Conservation (phyloP, 192 early-diverging fungal species). For the Paraglomus brasilianum region DNA sequence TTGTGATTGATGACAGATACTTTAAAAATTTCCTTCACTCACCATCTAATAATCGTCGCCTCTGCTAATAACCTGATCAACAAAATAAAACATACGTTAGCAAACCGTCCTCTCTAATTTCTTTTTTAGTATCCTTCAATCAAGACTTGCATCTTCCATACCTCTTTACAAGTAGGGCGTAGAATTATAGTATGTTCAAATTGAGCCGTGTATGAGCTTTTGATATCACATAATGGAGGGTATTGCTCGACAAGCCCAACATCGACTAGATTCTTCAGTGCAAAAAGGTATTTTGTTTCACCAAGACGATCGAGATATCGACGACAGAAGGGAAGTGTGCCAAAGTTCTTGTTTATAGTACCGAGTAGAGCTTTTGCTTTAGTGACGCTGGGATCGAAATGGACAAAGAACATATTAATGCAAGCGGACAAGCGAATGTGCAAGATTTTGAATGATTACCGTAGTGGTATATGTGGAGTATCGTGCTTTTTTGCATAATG, state of each 20-base stretch:
- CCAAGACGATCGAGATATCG: slow-evolving; percentile 93
- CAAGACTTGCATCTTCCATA: slow-evolving; percentile 43
- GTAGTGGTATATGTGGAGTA: slow-evolving; percentile 60
- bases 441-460: slow-evolving; percentile 49
- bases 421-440: not conserved
- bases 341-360: slow-evolving; percentile 87
- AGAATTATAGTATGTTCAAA: slow-evolving; percentile 94
- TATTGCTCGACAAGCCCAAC: slow-evolving; percentile 78
- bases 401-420: not conserved
- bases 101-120: not conserved
- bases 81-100: not conserved
- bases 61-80: slow-evolving; percentile 36
- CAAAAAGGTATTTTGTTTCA: slow-evolving; percentile 85
- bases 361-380: slow-evolving; percentile 73
- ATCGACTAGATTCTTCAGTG: slow-evolving; percentile 83
- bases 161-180: slow-evolving; percentile 86
- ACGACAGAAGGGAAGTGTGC: slow-evolving; percentile 93
- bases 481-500: slow-evolving; percentile 81
- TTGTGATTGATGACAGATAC: too few species aligned
- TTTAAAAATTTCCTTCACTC: too few species aligned
- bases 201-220: slow-evolving; percentile 93
- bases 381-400: slow-evolving; percentile 50
- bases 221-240: slow-evolving; percentile 84
- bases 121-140: not conserved
- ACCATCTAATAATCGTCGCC: slow-evolving; percentile 49